Evolutionary conservation across 169 alveolate species (phyloP).

Genomic region (Hepatocystis sp.): DNA sequence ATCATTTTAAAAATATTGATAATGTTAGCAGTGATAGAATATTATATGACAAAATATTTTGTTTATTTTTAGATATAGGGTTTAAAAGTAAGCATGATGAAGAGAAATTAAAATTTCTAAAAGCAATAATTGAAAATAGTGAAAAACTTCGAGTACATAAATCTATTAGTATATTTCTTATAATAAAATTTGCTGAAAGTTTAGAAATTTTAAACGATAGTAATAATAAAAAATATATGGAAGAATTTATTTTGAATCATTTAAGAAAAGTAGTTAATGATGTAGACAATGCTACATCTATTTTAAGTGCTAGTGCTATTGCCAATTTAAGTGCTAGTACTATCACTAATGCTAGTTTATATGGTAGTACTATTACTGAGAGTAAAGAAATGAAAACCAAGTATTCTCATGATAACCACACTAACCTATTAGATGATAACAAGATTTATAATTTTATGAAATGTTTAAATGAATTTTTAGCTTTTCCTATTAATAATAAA

Average conservation of each 20-base stretch:
- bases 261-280: no score
- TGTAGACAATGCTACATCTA: no score
- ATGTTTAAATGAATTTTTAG: conserved; percentile 47
- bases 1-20: conserved; percentile 31
- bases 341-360: no score
- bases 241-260: conserved; percentile 12
- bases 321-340: no score
- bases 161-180: conserved; percentile 32
- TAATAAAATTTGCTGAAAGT: conserved; percentile 56
- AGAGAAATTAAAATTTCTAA: conserved; percentile 57
- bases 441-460: conserved; percentile 18
- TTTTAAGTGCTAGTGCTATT: no score
- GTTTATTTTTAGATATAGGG: conserved; percentile 51
- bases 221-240: conserved; percentile 25
- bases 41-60: conserved; percentile 37
- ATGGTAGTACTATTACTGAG: no score
- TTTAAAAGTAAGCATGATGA: conserved; percentile 42
- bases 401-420: no score
- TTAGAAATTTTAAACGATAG: conserved; percentile 36
- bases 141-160: conserved; percentile 1
- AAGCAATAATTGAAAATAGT: conserved; percentile 28
- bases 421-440: background rate
- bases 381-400: no score
- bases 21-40: conserved; percentile 3
- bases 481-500: conserved; percentile 40